Evolutionary conservation across 148 eudicot species (phyloP).

Genomic region (Drosera capensis): DNA sequence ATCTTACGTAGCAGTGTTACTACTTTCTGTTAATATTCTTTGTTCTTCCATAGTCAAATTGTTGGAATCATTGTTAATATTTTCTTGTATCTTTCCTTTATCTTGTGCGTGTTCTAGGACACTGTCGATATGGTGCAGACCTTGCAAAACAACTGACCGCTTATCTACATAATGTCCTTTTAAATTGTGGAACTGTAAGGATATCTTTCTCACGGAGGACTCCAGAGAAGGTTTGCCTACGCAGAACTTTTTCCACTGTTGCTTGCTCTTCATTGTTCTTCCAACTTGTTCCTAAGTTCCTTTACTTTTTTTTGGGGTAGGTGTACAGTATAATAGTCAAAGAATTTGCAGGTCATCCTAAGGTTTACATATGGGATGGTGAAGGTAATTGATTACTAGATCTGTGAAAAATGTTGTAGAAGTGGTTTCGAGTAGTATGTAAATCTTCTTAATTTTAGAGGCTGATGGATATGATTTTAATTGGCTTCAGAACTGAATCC

Average conservation of each 20-base stretch:
- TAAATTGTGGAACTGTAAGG: constrained; percentile 77
- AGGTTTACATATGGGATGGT: constrained; percentile 81
- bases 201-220: constrained; percentile 94
- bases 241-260: background rate
- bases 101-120: constrained; percentile 25
- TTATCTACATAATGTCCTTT: constrained; percentile 57
- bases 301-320: constrained; percentile 18
- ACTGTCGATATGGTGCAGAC: constrained; percentile 75
- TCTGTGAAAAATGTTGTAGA: background rate
- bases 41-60: background rate
- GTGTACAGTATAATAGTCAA: constrained; percentile 45
- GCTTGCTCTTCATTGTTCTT: background rate
- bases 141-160: constrained; percentile 63
- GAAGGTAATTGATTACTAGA: constrained; percentile 42
- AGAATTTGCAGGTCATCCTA: constrained; percentile 75
- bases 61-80: background rate
- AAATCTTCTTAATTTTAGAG: too few relatives aligned
- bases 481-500: constrained; percentile 71
- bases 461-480: constrained; percentile 1
- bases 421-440: too few relatives aligned
- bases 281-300: background rate
- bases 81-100: background rate
- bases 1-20: background rate
- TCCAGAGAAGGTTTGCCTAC: constrained; percentile 59
- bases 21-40: background rate